These are phyloP conservation scores for Pelagophyceae sp. DNA, from an alignment of 352 stramenopile species.

Conservation along the genomic window DNA sequence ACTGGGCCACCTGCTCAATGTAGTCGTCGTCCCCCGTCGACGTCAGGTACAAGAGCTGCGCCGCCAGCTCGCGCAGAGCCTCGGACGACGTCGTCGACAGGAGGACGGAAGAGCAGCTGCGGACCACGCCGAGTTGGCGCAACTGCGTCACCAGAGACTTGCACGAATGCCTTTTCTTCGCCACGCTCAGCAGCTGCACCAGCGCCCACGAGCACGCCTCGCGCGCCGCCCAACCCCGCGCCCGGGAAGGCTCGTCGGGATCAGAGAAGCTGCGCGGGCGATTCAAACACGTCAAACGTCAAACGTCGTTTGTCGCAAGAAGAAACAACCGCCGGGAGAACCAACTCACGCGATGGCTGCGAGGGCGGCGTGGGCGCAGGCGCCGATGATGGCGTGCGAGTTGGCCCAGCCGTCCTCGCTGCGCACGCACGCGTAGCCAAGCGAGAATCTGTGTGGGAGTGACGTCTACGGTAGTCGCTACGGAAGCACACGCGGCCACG, in stretches of 20 bases:
- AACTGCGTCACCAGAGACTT: conserved; percentile 3
- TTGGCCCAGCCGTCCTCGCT: conserved; percentile 3
- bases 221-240: not conserved
- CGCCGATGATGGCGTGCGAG: conserved; percentile 12
- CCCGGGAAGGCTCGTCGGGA: no score
- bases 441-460: no score
- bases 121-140: not conserved
- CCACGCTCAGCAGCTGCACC: not conserved
- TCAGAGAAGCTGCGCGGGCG: no score
- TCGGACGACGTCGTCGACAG: not conserved
- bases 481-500: no score
- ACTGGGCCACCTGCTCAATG: not conserved
- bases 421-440: conserved; percentile 6
- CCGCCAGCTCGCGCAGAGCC: not conserved
- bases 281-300: no score
- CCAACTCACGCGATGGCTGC: not conserved
- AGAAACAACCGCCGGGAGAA: no score
- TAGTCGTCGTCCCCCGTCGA: not conserved
- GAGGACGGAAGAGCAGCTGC: not conserved
- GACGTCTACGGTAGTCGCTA: no score
- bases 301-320: no score
- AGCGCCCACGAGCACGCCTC: conserved; percentile 11
- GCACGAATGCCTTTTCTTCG: not conserved
- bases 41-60: conserved; percentile 5
- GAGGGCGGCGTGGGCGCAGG: not conserved